Evolutionary conservation across 768 basidiomycete genomes (phyloP).

Genomic region (Lactarius hengduanensis): DNA sequence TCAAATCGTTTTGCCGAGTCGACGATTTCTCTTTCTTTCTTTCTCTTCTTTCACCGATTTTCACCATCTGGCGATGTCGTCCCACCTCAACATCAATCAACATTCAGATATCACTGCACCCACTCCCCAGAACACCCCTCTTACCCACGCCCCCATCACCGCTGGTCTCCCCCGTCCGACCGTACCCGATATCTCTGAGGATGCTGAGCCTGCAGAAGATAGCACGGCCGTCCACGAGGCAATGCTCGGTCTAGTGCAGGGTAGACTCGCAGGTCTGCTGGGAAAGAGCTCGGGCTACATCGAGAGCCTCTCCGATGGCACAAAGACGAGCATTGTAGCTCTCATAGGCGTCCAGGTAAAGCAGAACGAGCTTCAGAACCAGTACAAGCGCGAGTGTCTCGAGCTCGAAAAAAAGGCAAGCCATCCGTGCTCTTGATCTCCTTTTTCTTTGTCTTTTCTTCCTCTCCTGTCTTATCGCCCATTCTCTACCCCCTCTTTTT

Average conservation of each 20-base stretch:
- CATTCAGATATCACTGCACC: conserved; percentile 69
- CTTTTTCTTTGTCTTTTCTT: background rate
- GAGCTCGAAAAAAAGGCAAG: conserved; percentile 94
- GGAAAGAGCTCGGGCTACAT: conserved; percentile 95
- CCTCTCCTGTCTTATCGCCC: background rate
- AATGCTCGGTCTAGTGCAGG: conserved; percentile 85
- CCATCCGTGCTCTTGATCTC: conserved; percentile 10
- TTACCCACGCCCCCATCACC: conserved; percentile 78
- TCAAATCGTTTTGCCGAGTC: background rate
- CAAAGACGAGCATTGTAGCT: conserved; percentile 84
- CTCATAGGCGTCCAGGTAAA: conserved; percentile 93
- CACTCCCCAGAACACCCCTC: conserved; percentile 91
- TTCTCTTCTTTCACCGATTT: too few relatives aligned
- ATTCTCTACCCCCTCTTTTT: background rate
- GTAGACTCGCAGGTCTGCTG: conserved; percentile 78
- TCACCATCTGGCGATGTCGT: conserved; percentile 51
- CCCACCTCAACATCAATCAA: conserved; percentile 59
- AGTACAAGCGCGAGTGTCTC: conserved; percentile 93
- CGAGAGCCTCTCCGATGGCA: conserved; percentile 76
- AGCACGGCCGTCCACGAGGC: conserved; percentile 57
- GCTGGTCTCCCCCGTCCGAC: conserved; percentile 80
- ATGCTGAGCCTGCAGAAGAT: conserved; percentile 67
- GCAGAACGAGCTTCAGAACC: conserved; percentile 86
- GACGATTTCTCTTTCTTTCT: background rate
- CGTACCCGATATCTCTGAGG: conserved; percentile 85